phyloP scores from a whole-genome alignment of 78 protist species.

The Cavenderia fasciculata region DNA sequence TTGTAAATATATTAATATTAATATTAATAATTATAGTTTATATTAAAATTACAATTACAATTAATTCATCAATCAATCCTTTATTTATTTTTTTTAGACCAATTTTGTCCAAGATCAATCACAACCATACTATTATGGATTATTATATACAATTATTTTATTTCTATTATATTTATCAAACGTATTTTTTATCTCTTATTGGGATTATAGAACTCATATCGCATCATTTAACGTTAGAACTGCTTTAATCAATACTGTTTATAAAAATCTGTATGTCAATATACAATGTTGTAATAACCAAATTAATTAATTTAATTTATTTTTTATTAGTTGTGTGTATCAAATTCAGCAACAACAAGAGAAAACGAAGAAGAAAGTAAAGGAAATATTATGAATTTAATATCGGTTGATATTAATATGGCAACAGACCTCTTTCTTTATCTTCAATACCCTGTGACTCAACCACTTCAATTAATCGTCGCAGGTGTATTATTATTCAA shows the following conservation, averaged over 20 bases:
- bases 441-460: background rate
- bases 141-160: background rate
- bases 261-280: slow-evolving; percentile 33
- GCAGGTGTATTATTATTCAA: background rate
- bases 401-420: slow-evolving; percentile 10
- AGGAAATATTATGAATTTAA: slow-evolving; percentile 11
- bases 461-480: slow-evolving; percentile 6
- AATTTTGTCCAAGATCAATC: slow-evolving; percentile 7
- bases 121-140: slow-evolving; percentile 19
- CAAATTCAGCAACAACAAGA: background rate
- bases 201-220: background rate
- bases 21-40: background rate
- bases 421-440: background rate
- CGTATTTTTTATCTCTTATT: background rate
- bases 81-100: no score
- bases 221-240: slow-evolving; percentile 7
- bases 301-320: background rate
- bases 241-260: background rate
- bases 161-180: background rate
- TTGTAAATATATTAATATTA: background rate
- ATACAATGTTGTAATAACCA: no score
- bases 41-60: no score
- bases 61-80: no score
- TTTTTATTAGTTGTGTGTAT: background rate
- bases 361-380: background rate